phyloP scores from a whole-genome alignment of 768 basidiomycete genomes.

The Mycena galopus region DNA sequence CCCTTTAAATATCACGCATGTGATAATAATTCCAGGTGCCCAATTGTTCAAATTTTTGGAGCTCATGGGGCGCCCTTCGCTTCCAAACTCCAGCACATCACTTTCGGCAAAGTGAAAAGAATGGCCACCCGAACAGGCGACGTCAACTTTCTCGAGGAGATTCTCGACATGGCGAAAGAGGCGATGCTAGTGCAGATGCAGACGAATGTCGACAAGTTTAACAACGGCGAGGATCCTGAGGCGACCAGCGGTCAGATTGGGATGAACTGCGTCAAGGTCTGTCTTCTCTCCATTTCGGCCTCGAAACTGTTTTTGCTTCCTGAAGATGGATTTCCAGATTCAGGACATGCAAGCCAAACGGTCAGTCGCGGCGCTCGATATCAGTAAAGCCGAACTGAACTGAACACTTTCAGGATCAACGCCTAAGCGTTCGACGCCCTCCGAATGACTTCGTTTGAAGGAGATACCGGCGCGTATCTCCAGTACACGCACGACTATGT shows the following conservation, averaged over 20 bases:
- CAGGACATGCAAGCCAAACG: no score
- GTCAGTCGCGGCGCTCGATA: no score
- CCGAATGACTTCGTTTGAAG: constrained; percentile 12
- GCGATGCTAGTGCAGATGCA: constrained; percentile 1
- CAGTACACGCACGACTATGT: constrained; percentile 12
- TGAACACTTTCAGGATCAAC: constrained; percentile 2
- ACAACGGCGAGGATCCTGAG: neutral
- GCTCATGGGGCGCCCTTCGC: neutral
- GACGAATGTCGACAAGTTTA: neutral
- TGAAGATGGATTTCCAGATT: no score
- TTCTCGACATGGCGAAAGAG: neutral
- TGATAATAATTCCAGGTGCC: constrained; percentile 1
- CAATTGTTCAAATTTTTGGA: constrained; percentile 11
- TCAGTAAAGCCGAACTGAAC: no score
- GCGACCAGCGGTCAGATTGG: constrained; percentile 7
- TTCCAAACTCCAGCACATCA: no score
- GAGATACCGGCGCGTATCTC: constrained; percentile 13
- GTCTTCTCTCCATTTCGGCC: no score
- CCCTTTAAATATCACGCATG: no score
- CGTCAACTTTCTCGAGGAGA: constrained; percentile 7
- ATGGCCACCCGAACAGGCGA: constrained; percentile 8
- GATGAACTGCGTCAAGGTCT: neutral
- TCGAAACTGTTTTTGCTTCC: no score
- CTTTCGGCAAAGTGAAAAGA: constrained; percentile 7
- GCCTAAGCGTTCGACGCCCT: neutral